These are phyloP conservation scores for Penicillium sp. DNA, from an alignment of 2,329 filamentous ascomycete species.

Conservation along the genomic window DNA sequence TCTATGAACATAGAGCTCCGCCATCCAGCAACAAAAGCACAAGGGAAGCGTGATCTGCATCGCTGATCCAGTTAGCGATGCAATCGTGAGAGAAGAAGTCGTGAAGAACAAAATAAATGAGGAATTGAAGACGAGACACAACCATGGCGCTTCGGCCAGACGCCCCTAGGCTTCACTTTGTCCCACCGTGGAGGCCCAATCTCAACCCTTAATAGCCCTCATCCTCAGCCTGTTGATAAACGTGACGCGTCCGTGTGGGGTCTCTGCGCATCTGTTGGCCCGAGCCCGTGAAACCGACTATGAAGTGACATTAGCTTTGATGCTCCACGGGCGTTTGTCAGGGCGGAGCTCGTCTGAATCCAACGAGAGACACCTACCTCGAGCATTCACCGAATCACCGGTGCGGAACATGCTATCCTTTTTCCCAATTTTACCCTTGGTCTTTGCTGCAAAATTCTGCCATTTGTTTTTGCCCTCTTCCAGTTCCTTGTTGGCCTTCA, in stretches of 20 bases:
- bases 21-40: slow-evolving; percentile 9
- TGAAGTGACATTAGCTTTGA: slow-evolving; percentile 20
- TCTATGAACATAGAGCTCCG: slow-evolving; percentile 16
- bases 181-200: background rate
- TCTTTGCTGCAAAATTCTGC: slow-evolving; percentile 83
- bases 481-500: slow-evolving; percentile 86
- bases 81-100: slow-evolving; percentile 10
- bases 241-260: slow-evolving; percentile 70
- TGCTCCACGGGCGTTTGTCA: background rate
- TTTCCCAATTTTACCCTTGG: slow-evolving; percentile 61
- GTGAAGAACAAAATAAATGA: slow-evolving; percentile 10
- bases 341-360: background rate
- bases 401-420: slow-evolving; percentile 98
- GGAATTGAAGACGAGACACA: slow-evolving; percentile 8
- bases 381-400: slow-evolving; percentile 74
- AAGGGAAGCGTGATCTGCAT: slow-evolving; percentile 21
- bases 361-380: slow-evolving; percentile 57
- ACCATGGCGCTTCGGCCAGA: slow-evolving; percentile 3
- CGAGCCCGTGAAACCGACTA: slow-evolving; percentile 94
- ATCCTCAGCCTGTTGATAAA: slow-evolving; percentile 73
- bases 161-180: background rate
- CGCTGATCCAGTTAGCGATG: slow-evolving; percentile 26
- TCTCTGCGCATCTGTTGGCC: slow-evolving; percentile 96
- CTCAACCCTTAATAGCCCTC: slow-evolving; percentile 44
- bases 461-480: slow-evolving; percentile 89